phyloP scores from a whole-genome alignment of 106 monocot genomes.

The Vanilla planifolia region DNA sequence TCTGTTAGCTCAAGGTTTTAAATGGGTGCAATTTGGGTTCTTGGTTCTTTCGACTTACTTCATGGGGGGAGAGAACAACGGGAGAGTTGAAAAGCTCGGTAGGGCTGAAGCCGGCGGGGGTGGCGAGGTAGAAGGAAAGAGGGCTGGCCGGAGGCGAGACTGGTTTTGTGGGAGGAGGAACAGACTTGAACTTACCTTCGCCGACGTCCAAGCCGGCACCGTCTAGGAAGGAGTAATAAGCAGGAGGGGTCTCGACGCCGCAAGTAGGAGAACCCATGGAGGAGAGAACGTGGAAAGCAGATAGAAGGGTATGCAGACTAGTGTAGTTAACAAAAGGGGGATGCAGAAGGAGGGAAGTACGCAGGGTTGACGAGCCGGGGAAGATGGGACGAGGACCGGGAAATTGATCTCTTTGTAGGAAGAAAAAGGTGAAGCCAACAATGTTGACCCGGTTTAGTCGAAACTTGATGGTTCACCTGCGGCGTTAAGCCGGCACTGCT shows the following conservation, averaged over 20 bases:
- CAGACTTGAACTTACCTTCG: neutral
- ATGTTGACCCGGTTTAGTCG: no score
- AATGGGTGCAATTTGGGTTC: neutral
- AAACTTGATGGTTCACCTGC: no score
- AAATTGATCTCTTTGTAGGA: no score
- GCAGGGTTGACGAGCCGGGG: no score
- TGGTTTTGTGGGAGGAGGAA: neutral
- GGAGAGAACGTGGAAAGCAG: no score
- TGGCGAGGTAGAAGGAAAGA: constrained; percentile 39
- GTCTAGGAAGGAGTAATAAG: neutral
- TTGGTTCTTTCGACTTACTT: neutral
- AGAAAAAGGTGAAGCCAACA: no score
- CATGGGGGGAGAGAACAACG: constrained; percentile 36
- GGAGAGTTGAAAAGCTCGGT: constrained; percentile 84
- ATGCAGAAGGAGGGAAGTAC: no score
- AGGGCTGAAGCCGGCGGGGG: constrained; percentile 68
- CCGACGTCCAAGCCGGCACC: neutral
- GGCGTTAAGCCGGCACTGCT: no score
- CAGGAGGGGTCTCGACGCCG: neutral
- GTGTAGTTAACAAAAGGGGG: no score
- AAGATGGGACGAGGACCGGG: no score
- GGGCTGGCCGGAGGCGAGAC: constrained; percentile 1
- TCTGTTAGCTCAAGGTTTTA: neutral
- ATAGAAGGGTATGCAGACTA: no score
- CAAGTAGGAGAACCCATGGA: neutral